Conservation (phyloP, 2,329 filamentous ascomycete species). For the Pseudogymnoascus sp. region DNA sequence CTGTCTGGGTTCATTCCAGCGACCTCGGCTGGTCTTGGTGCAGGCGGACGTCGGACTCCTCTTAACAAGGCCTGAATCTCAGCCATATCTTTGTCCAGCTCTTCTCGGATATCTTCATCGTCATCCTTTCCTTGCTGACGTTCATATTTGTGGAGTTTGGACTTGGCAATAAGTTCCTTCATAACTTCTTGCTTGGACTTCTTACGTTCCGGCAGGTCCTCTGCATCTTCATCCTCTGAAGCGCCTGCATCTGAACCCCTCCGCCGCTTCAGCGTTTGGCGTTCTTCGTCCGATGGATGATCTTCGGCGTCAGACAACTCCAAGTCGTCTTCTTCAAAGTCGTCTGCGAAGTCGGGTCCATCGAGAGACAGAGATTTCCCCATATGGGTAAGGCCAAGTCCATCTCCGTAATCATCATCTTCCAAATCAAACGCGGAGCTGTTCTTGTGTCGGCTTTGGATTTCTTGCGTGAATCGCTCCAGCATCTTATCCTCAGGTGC, state of each 20-base stretch:
- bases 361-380: slow-evolving; percentile 66
- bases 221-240: slow-evolving; percentile 42
- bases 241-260: slow-evolving; percentile 41
- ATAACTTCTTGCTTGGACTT: slow-evolving; percentile 96
- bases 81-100: slow-evolving; percentile 75
- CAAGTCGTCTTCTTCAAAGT: slow-evolving; percentile 73
- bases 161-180: slow-evolving; percentile 96
- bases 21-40: slow-evolving; percentile 24
- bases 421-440: slow-evolving; percentile 84
- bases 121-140: slow-evolving; percentile 87
- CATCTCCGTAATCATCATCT: slow-evolving; percentile 63
- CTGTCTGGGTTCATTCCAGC: slow-evolving; percentile 56
- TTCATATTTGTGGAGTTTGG: slow-evolving; percentile 90
- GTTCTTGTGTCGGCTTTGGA: slow-evolving; percentile 69
- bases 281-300: slow-evolving; percentile 46
- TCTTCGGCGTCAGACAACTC: slow-evolving; percentile 49
- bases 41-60: slow-evolving; percentile 43
- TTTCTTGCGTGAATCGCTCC: slow-evolving; percentile 83
- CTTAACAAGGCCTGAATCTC: slow-evolving; percentile 67
- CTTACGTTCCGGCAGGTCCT: slow-evolving; percentile 66
- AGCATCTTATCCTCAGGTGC: slow-evolving; percentile 86
- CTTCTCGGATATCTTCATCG: slow-evolving; percentile 76
- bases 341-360: slow-evolving; percentile 48
- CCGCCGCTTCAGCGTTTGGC: slow-evolving; percentile 48
- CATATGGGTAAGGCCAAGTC: slow-evolving; percentile 69